Evolutionary conservation across 2,329 filamentous ascomycete species (phyloP).

Genomic region (Aschersonia sp.): DNA sequence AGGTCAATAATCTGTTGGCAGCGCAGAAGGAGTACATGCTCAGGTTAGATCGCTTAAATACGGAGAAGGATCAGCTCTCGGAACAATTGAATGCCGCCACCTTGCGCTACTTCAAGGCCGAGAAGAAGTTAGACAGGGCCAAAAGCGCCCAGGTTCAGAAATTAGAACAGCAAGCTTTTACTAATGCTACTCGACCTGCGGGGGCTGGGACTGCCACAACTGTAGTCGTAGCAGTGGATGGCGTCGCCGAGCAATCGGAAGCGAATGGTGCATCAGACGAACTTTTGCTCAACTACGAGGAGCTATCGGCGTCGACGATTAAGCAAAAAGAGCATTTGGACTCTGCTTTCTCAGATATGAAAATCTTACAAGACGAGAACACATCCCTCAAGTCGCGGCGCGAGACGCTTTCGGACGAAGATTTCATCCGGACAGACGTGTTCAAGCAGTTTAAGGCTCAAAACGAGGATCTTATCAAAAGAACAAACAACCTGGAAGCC

Average conservation of each 20-base stretch:
- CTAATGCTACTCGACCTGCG: slow-evolving; percentile 44
- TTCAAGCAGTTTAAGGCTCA: slow-evolving; percentile 87
- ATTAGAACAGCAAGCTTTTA: slow-evolving; percentile 75
- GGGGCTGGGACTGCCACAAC: slow-evolving; percentile 2
- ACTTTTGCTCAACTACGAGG: slow-evolving; percentile 61
- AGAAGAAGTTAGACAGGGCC: slow-evolving; percentile 82
- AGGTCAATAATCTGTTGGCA: slow-evolving; percentile 62
- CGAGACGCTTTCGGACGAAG: slow-evolving; percentile 72
- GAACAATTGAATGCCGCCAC: slow-evolving; percentile 82
- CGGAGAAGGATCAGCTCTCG: slow-evolving; percentile 73
- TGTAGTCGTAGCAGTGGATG: slow-evolving; percentile 11
- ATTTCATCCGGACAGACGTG: slow-evolving; percentile 81
- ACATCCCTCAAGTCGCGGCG: slow-evolving; percentile 55
- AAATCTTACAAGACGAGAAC: slow-evolving; percentile 61
- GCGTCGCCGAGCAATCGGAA: slow-evolving; percentile 36
- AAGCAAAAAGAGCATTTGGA: slow-evolving; percentile 87
- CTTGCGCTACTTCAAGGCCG: slow-evolving; percentile 83
- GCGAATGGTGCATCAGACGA: slow-evolving; percentile 46
- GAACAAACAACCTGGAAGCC: slow-evolving; percentile 82
- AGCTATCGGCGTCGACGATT: slow-evolving; percentile 58
- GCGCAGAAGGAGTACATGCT: slow-evolving; percentile 69
- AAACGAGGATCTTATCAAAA: slow-evolving; percentile 83
- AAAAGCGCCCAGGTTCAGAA: slow-evolving; percentile 86
- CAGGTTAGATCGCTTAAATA: slow-evolving; percentile 59
- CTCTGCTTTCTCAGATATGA: slow-evolving; percentile 62